These are phyloP conservation scores for Plasmodium falciparum DNA, from an alignment of 169 alveolate genomes.

Conservation along the genomic window DNA sequence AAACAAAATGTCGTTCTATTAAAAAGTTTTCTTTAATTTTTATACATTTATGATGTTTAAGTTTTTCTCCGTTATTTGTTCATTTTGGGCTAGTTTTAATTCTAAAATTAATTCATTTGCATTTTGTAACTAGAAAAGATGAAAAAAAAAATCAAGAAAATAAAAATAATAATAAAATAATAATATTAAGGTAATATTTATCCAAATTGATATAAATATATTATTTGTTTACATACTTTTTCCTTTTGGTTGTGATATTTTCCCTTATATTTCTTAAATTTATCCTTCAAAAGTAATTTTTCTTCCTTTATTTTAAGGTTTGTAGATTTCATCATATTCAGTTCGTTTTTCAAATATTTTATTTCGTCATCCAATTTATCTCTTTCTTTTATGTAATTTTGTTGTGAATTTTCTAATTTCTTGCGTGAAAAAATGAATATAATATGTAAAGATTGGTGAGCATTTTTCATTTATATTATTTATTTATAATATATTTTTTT, in stretches of 20 bases:
- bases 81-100: slow-evolving; percentile 7
- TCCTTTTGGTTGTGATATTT: slow-evolving; percentile 18
- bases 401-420: slow-evolving; percentile 43
- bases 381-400: slow-evolving; percentile 10
- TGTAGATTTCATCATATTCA: slow-evolving; percentile 28
- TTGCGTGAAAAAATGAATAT: slow-evolving; percentile 18
- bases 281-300: slow-evolving; percentile 24
- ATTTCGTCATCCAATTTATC: slow-evolving; percentile 38
- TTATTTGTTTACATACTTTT: slow-evolving; percentile 20
- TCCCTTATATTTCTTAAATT: slow-evolving; percentile 11
- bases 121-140: slow-evolving; percentile 17
- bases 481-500: no score
- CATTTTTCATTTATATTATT: no score
- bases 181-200: no score
- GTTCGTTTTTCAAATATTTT: slow-evolving; percentile 44
- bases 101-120: slow-evolving; percentile 33
- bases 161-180: background rate
- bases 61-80: no score
- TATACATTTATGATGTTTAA: no score
- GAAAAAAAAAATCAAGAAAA: background rate
- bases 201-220: slow-evolving; percentile 1
- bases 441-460: no score
- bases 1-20: no score
- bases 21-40: no score
- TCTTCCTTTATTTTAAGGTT: slow-evolving; percentile 62